Evolutionary conservation across 169 alveolate genomes (phyloP), one percentile per base, ranked within the genome.

Genomic region (Cryptosporidium baileyi): DNA sequence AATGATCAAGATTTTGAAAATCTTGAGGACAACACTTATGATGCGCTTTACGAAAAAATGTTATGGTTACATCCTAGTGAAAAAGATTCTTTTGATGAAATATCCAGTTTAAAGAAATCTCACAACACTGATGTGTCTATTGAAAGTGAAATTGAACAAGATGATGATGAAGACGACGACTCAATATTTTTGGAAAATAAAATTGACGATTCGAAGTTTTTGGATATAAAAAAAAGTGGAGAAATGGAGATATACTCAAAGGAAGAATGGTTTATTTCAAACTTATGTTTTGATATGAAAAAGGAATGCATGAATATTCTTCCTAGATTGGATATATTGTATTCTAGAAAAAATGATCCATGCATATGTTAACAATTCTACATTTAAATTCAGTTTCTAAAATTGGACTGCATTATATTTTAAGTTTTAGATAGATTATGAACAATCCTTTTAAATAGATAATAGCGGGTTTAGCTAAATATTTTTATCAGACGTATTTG

Each of bases 251-350:
- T n/a, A 24, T 6, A 36, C 34, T 40, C 36, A 40, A 61, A 40
- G 11, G 65, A 51, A 8, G 65, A 36, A 15, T 38, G 61, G 2
- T 51, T 52, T 51, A 44, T 74, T 24, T 22, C 65, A 34, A 40
- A 74, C 19, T 36, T 74, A 0, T 74, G 82, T 26, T 2, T 40
- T 54, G 67, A 74, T 54, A 22, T 57, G 30, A 52, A 38, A 34
- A 67, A 52, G 15, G 65, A 54, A 19, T 74, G 67, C 36, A 54
- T 57, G n/a, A 57, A 54, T 38, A n/a, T 45, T 3, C 28, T 74
- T 4, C 82, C 82, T 11, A 74, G 82, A 24, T 74, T 51, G 17
- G 82, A 74, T 17, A 51, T 74, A 32, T 54, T 74, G 17, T 74
- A 74, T 49, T 54, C 67, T 11, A 74, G 59, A 49, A 43, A 5